Base-by-base conservation (phyloP, 2,329 filamentous ascomycete genomes). In the Pseudogymnoascus sp. region DNA sequence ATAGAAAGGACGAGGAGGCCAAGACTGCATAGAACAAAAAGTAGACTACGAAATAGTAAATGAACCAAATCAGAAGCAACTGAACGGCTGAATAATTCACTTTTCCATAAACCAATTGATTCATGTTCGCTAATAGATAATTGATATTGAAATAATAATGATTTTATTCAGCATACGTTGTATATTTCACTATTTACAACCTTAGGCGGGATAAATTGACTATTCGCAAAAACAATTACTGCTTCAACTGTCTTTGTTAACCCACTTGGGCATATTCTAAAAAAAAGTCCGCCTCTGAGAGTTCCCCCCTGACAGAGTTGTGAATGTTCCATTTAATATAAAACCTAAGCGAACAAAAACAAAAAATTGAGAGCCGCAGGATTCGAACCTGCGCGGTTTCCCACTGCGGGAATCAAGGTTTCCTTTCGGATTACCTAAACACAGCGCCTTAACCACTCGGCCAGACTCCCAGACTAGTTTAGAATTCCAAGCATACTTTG, bases 401-500 rank as follows among this genome's bases (percentile, higher is more conserved):
- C 66, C 66, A 75, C 69, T 71, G 71, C 73, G 72, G 72, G 66
- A 67, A 60, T 63, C 61, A 67, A 60, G 60, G 62, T 66, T 63
- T 62, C 59, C 63, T 65, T 63, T 25, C 57, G 60, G 66, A 70
- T 28, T 14, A 67, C 78, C 78, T 80, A 80, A 80, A 80, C 77
- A 78, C 77, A 78, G 75, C 78, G 78, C 78, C 78, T 79, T 80
- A 80, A 80, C 78, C 78, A 80, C 78, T 80, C 78, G 77, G 78
- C 78, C 78, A 80, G 70, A 76, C 72, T 75, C 71, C 73, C 75
- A 62, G 28, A 38, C 28, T 57, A 58, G 39, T 59, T 57, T 38
- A 14, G 18, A 37, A 20, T 58, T 38, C 6, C 2, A 37, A 1
- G 37, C 33, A 58, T 37, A 54, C 47, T 54, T 6, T 20, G 28